Evolutionary conservation across 257 asterid genomes (phyloP).

Genomic region (Anisodus acutangulus): DNA sequence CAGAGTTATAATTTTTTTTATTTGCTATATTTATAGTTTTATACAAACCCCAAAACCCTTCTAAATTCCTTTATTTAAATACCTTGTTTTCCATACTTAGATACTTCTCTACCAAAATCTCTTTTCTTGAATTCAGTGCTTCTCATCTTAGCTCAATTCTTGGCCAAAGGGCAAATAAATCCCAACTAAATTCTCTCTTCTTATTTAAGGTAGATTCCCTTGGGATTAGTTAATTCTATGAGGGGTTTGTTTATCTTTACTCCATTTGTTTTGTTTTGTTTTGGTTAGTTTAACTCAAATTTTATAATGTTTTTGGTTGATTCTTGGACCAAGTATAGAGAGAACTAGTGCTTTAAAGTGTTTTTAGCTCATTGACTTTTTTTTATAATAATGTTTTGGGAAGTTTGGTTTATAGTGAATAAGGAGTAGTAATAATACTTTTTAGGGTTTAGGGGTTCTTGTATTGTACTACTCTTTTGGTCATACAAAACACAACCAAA

Average conservation of each 20-base stretch:
- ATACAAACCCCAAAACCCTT: slow-evolving; percentile 20
- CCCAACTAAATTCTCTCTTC: background rate
- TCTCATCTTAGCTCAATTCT: slow-evolving; percentile 8
- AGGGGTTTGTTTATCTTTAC: slow-evolving; percentile 22
- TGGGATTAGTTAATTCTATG: slow-evolving; percentile 14
- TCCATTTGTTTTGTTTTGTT: slow-evolving; percentile 13
- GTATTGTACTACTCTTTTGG: slow-evolving; percentile 3
- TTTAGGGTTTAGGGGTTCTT: slow-evolving; percentile 61
- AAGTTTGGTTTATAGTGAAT: slow-evolving; percentile 19
- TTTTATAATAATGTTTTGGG: background rate
- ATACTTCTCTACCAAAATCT: slow-evolving; percentile 36
- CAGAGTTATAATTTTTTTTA: background rate
- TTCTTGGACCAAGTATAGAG: slow-evolving; percentile 31
- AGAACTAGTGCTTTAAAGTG: background rate
- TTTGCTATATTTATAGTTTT: background rate
- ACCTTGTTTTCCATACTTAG: slow-evolving; percentile 34
- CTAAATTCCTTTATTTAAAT: slow-evolving; percentile 31
- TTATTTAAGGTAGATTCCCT: slow-evolving; percentile 16
- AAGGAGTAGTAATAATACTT: slow-evolving; percentile 28
- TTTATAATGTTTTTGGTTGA: background rate
- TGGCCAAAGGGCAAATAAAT: background rate
- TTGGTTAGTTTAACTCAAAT: slow-evolving; percentile 37
- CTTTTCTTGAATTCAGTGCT: slow-evolving; percentile 32
- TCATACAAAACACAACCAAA: background rate
- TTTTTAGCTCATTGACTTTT: slow-evolving; percentile 6